phyloP scores from a whole-genome alignment of 768 basidiomycete genomes.

The Mycena olivaceomarginata region DNA sequence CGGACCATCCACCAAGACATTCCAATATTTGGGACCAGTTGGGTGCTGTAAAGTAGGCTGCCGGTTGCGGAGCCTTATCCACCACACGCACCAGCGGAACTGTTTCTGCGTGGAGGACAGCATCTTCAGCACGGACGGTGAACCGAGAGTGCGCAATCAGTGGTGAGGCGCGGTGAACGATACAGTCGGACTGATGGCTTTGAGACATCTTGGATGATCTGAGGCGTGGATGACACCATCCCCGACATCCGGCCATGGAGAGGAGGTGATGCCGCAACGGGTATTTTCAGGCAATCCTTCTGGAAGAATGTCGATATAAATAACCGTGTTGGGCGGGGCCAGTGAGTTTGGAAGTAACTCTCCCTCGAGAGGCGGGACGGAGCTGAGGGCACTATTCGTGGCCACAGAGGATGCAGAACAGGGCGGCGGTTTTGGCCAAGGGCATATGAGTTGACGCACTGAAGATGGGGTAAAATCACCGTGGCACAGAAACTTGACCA shows the following conservation, averaged over 20 bases:
- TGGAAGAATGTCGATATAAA: constrained; percentile 69
- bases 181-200: constrained; percentile 78
- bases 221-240: constrained; percentile 58
- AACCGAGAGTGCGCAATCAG: constrained; percentile 74
- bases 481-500: not conserved
- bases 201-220: constrained; percentile 70
- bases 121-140: constrained; percentile 69
- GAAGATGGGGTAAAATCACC: constrained; percentile 23
- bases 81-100: constrained; percentile 55
- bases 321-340: constrained; percentile 55
- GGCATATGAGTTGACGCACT: constrained; percentile 69
- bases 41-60: constrained; percentile 73
- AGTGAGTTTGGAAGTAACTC: constrained; percentile 29
- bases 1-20: constrained; percentile 69
- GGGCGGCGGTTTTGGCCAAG: constrained; percentile 50
- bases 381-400: constrained; percentile 15
- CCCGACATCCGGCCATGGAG: constrained; percentile 33
- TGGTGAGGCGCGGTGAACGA: constrained; percentile 73
- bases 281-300: constrained; percentile 40
- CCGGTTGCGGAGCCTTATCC: constrained; percentile 49
- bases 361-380: constrained; percentile 38
- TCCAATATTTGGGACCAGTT: constrained; percentile 82
- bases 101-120: constrained; percentile 72
- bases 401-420: constrained; percentile 40
- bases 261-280: constrained; percentile 23